Percentiles rank a stretch among this genome's conserved stretches.
phyloP scores from a whole-genome alignment of 2,329 filamentous ascomycete species.

The Sporothrix brunneoviolacea region DNA sequence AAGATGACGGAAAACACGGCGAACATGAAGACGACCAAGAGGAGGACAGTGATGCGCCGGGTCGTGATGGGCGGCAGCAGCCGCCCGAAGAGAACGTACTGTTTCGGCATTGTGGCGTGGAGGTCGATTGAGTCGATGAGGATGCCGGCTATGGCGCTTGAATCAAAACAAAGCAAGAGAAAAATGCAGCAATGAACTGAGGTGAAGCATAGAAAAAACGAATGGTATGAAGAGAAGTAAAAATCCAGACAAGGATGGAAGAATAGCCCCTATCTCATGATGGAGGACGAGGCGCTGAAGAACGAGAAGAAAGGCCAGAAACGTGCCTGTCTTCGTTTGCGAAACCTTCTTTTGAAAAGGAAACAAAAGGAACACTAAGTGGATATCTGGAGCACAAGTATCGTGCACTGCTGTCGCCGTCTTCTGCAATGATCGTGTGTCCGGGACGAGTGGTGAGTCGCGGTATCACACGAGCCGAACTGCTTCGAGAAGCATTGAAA shows the following conservation, averaged over 20 bases:
- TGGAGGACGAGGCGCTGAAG: neutral
- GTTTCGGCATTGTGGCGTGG: slow-evolving; percentile 36
- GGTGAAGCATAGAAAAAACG: neutral
- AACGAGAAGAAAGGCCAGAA: too few relatives aligned
- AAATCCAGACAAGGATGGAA: neutral
- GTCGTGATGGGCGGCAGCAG: slow-evolving; percentile 44
- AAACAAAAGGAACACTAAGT: neutral
- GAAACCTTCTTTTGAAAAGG: too few relatives aligned
- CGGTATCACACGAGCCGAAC: neutral
- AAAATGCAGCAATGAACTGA: neutral
- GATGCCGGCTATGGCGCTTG: neutral
- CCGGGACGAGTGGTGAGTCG: neutral
- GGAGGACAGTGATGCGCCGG: slow-evolving; percentile 46
- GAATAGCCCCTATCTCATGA: slow-evolving; percentile 7
- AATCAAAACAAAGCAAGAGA: neutral
- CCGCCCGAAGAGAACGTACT: slow-evolving; percentile 40
- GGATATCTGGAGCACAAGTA: neutral
- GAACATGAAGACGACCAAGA: slow-evolving; percentile 45
- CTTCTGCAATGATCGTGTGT: neutral
- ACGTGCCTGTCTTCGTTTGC: neutral
- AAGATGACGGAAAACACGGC: slow-evolving; percentile 48
- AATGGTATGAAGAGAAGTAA: slow-evolving; percentile 4
- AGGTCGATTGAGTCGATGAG: neutral
- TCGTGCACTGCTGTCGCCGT: neutral
- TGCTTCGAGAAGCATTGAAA: neutral